These are phyloP conservation scores for Kwoniella sp. DNA, from an alignment of 768 basidiomycete genomes.

Conservation along the genomic window DNA sequence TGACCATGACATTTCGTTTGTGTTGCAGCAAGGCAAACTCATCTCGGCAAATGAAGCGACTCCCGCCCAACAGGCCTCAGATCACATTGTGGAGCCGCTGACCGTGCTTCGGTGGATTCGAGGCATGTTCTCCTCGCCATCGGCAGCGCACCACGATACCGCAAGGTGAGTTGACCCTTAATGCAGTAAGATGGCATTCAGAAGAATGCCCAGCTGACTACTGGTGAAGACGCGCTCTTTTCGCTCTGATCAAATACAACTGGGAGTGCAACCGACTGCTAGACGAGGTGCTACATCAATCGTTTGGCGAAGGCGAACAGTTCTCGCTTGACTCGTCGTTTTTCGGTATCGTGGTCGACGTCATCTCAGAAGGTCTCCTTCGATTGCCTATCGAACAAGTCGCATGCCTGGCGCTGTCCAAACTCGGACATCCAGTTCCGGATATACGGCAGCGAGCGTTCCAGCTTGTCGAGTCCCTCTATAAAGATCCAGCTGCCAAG, in stretches of 20 bases:
- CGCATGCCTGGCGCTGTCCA: slow-evolving; percentile 76
- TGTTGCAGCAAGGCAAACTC: slow-evolving; percentile 72
- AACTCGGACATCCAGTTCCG: slow-evolving; percentile 72
- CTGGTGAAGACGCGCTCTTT: slow-evolving; percentile 71
- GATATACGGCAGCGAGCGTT: slow-evolving; percentile 75
- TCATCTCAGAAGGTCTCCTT: slow-evolving; percentile 64
- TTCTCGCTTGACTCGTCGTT: slow-evolving; percentile 59
- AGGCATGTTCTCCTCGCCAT: slow-evolving; percentile 50
- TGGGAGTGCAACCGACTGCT: slow-evolving; percentile 64
- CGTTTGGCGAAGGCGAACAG: slow-evolving; percentile 62
- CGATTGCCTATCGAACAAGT: slow-evolving; percentile 74
- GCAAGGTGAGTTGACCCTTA: slow-evolving; percentile 28
- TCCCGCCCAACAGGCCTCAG: slow-evolving; percentile 35
- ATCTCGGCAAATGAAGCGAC: slow-evolving; percentile 58
- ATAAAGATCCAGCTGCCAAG: slow-evolving; percentile 15
- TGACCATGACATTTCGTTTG: not conserved
- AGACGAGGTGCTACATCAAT: slow-evolving; percentile 69
- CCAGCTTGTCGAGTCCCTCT: slow-evolving; percentile 59
- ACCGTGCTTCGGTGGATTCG: slow-evolving; percentile 54
- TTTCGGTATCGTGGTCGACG: slow-evolving; percentile 76
- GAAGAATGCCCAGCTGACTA: slow-evolving; percentile 24
- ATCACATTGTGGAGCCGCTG: slow-evolving; percentile 46
- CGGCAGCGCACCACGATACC: slow-evolving; percentile 33
- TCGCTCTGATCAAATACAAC: slow-evolving; percentile 67
- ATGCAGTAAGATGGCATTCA: not conserved